phyloP scores from a whole-genome alignment of 306 rosid genomes.

The Fagus sylvatica region DNA sequence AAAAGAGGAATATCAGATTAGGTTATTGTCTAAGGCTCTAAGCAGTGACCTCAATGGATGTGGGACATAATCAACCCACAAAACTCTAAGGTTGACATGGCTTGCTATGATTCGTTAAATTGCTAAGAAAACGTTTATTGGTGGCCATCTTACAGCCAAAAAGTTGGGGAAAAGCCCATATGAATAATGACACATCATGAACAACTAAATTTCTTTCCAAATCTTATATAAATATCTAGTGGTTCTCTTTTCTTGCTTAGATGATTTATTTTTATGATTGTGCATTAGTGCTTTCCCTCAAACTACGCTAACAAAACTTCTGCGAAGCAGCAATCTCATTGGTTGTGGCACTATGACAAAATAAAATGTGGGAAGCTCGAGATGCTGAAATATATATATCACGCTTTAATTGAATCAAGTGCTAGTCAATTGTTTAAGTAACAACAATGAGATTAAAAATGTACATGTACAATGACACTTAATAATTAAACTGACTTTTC shows the following conservation, averaged over 20 bases:
- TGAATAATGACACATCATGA: neutral
- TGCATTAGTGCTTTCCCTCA: no score
- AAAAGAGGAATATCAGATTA: conserved; percentile 9
- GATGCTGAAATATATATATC: neutral
- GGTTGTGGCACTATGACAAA: no score
- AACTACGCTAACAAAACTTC: no score
- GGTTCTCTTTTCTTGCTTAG: no score
- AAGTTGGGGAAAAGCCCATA: conserved; percentile 3
- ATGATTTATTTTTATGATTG: no score
- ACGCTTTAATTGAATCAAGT: neutral
- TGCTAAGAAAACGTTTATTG: conserved; percentile 12
- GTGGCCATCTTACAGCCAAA: neutral
- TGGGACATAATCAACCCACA: conserved; percentile 8
- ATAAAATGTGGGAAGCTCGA: neutral
- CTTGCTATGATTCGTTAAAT: neutral
- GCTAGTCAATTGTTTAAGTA: neutral
- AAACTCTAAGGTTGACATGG: conserved; percentile 26
- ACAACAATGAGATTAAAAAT: no score
- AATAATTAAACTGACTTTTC: no score
- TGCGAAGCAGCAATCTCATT: no score
- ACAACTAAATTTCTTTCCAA: neutral
- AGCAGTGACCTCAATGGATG: conserved; percentile 46
- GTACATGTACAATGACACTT: no score
- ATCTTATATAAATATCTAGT: no score
- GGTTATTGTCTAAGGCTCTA: conserved; percentile 27